These are phyloP conservation scores for Venustampulla echinocandica DNA, from an alignment of 495 filamentous ascomycete genomes.

Conservation along the genomic window DNA sequence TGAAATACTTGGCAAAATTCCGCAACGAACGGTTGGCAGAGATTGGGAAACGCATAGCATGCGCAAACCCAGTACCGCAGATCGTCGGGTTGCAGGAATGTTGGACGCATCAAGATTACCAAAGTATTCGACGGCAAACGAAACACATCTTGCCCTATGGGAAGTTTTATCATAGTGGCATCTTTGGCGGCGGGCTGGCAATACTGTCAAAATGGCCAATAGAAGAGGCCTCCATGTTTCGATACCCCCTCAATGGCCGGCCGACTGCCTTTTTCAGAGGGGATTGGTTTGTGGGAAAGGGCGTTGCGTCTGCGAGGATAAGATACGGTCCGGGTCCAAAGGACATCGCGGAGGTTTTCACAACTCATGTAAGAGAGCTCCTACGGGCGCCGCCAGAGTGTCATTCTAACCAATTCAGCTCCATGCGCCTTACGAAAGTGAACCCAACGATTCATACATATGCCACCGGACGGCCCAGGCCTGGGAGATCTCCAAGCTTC, in stretches of 20 bases:
- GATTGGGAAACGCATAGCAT: slow-evolving; percentile 69
- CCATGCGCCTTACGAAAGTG: slow-evolving; percentile 80
- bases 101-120: slow-evolving; percentile 88
- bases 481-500: slow-evolving; percentile 93
- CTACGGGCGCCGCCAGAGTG: not conserved
- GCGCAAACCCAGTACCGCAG: slow-evolving; percentile 58
- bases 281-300: slow-evolving; percentile 93
- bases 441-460: slow-evolving; percentile 74
- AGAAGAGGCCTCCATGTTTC: slow-evolving; percentile 76
- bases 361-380: slow-evolving; percentile 68
- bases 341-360: slow-evolving; percentile 85
- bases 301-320: slow-evolving; percentile 78
- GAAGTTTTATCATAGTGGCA: slow-evolving; percentile 87
- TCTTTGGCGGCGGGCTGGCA: slow-evolving; percentile 81
- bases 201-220: slow-evolving; percentile 98
- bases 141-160: slow-evolving; percentile 75
- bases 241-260: slow-evolving; percentile 87
- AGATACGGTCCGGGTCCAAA: slow-evolving; percentile 55
- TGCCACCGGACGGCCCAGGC: slow-evolving; percentile 88
- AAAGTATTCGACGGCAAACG: slow-evolving; percentile 66
- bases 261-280: slow-evolving; percentile 90
- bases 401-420: slow-evolving; percentile 36
- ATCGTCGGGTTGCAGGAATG: slow-evolving; percentile 95
- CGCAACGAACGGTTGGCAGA: slow-evolving; percentile 73
- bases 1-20: slow-evolving; percentile 76